phyloP scores from a whole-genome alignment of 108 stramenopile genomes.

The Pseudonitzschia multiseries region DNA sequence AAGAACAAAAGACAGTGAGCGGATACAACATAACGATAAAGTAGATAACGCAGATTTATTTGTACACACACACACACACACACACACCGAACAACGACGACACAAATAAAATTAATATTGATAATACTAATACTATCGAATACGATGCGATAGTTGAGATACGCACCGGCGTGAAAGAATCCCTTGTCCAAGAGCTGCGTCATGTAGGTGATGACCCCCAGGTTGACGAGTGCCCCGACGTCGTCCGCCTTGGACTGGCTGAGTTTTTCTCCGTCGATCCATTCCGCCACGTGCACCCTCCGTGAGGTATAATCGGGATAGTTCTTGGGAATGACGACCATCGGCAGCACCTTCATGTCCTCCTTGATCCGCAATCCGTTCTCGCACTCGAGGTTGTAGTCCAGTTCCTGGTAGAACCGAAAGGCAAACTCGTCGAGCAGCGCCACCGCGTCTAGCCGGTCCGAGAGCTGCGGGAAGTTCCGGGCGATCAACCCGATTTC shows the following conservation, averaged over 20 bases:
- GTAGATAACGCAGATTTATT: too few species aligned
- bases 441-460: constrained; percentile 84
- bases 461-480: constrained; percentile 68
- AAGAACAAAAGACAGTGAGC: not conserved
- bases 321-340: constrained; percentile 85
- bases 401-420: constrained; percentile 92
- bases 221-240: constrained; percentile 90
- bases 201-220: constrained; percentile 93
- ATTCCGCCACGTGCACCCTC: constrained; percentile 93
- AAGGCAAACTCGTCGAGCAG: constrained; percentile 94
- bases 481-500: constrained; percentile 76
- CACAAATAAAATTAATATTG: too few species aligned
- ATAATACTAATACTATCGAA: too few species aligned
- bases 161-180: constrained; percentile 85
- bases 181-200: constrained; percentile 90
- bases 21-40: too few species aligned
- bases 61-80: too few species aligned
- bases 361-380: constrained; percentile 81
- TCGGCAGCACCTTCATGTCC: constrained; percentile 86
- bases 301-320: constrained; percentile 87
- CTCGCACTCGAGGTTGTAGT: constrained; percentile 91
- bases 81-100: too few species aligned
- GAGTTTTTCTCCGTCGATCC: constrained; percentile 96
- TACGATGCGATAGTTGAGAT: too few species aligned
- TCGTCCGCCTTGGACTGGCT: constrained; percentile 86